phyloP scores from a whole-genome alignment of 495 filamentous ascomycete genomes.

The Xylaria acuta region DNA sequence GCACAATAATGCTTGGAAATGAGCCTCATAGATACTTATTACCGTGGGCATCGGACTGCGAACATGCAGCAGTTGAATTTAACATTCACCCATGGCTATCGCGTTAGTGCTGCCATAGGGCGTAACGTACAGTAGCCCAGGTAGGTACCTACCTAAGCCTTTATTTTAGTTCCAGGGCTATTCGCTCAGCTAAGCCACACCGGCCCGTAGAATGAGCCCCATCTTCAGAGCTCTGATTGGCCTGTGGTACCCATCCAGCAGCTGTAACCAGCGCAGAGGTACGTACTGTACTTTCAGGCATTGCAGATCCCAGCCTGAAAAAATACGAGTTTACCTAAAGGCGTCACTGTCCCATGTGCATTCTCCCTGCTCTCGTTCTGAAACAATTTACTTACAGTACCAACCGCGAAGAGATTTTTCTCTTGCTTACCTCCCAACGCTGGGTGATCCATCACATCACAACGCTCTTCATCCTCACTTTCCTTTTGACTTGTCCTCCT shows the following conservation, averaged over 20 bases:
- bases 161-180: neutral
- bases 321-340: slow-evolving; percentile 37
- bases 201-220: neutral
- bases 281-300: slow-evolving; percentile 28
- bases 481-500: slow-evolving; percentile 31
- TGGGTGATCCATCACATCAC: slow-evolving; percentile 33
- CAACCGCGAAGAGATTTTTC: slow-evolving; percentile 32
- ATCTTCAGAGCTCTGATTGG: slow-evolving; percentile 10
- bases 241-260: neutral
- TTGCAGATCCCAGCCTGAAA: slow-evolving; percentile 43
- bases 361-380: slow-evolving; percentile 36
- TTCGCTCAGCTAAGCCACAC: slow-evolving; percentile 21
- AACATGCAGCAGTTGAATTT: neutral
- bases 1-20: neutral
- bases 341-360: slow-evolving; percentile 27
- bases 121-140: neutral
- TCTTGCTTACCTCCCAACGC: slow-evolving; percentile 32
- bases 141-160: neutral
- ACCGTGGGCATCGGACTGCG: slow-evolving; percentile 1
- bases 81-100: neutral
- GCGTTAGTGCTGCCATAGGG: neutral
- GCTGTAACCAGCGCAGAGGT: neutral
- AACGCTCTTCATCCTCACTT: slow-evolving; percentile 34
- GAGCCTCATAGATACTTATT: neutral
- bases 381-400: slow-evolving; percentile 29